These are phyloP conservation scores for Xylaria sp. DNA, from an alignment of 2,329 filamentous ascomycete species.

Conservation along the genomic window DNA sequence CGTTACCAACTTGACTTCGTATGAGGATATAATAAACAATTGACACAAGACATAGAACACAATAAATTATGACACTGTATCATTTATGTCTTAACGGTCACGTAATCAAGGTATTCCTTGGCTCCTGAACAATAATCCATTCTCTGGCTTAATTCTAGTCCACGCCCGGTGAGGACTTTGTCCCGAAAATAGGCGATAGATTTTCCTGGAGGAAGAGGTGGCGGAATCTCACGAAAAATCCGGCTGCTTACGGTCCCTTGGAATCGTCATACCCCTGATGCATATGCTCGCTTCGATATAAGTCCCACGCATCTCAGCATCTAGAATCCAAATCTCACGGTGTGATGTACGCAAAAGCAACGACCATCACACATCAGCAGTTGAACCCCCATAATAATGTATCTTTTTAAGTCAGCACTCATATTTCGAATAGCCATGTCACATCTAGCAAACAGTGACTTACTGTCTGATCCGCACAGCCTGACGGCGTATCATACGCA, in stretches of 20 bases:
- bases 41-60: not conserved
- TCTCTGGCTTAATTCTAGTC: not conserved
- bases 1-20: not conserved
- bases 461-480: constrained; percentile 68
- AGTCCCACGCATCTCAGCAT: not conserved
- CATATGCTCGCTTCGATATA: not conserved
- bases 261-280: not conserved
- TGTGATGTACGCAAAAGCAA: not conserved
- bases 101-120: not conserved
- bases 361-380: constrained; percentile 31
- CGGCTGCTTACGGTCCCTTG: not conserved
- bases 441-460: constrained; percentile 37
- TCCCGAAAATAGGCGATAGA: not conserved
- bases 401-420: constrained; percentile 26
- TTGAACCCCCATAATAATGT: constrained; percentile 35
- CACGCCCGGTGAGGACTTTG: not conserved
- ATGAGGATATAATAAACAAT: not conserved
- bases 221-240: not conserved
- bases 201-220: not conserved
- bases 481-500: constrained; percentile 64
- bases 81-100: not conserved
- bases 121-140: not conserved
- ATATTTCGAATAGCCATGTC: not conserved
- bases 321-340: not conserved
- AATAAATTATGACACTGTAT: not conserved